These are phyloP conservation scores for Globisporangium alternatum DNA, from an alignment of 352 stramenopile genomes.

Conservation along the genomic window DNA sequence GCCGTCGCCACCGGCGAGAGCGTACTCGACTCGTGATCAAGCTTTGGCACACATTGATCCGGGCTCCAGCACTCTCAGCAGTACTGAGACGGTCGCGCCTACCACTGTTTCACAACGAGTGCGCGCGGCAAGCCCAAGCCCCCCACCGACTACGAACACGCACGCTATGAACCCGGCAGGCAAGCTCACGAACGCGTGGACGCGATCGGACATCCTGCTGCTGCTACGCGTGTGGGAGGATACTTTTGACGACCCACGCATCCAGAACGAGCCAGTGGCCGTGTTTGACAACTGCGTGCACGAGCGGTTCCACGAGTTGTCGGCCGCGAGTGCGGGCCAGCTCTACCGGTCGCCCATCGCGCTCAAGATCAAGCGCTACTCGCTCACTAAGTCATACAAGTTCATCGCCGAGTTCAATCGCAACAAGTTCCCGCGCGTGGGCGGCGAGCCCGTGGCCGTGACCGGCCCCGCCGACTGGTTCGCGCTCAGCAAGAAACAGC, in stretches of 20 bases:
- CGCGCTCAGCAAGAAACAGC: conserved; percentile 16
- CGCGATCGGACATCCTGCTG: conserved; percentile 12
- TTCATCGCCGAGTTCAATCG: conserved; percentile 19
- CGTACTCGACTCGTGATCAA: conserved; percentile 1
- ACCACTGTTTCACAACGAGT: conserved; percentile 1
- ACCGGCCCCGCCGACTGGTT: conserved; percentile 8
- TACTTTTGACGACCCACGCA: conserved; percentile 11
- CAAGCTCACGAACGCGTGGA: conserved; percentile 16
- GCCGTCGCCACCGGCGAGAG: not conserved
- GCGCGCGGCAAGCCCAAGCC: not conserved
- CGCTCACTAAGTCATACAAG: conserved; percentile 16
- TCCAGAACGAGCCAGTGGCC: conserved; percentile 4
- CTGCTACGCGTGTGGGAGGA: conserved; percentile 16
- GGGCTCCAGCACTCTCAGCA: not conserved
- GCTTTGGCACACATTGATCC: not conserved
- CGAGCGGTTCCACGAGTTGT: conserved; percentile 6
- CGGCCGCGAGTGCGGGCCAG: not conserved
- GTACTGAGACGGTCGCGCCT: not conserved
- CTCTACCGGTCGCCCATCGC: conserved; percentile 9
- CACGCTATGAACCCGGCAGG: not conserved
- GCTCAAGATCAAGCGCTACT: conserved; percentile 20
- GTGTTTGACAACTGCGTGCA: conserved; percentile 16
- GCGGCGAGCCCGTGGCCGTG: conserved; percentile 1
- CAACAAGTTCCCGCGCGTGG: conserved; percentile 13
- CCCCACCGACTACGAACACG: not conserved